Evolutionary conservation across 140 eudicot genomes (phyloP).

Genomic region (Senecio squalidus): DNA sequence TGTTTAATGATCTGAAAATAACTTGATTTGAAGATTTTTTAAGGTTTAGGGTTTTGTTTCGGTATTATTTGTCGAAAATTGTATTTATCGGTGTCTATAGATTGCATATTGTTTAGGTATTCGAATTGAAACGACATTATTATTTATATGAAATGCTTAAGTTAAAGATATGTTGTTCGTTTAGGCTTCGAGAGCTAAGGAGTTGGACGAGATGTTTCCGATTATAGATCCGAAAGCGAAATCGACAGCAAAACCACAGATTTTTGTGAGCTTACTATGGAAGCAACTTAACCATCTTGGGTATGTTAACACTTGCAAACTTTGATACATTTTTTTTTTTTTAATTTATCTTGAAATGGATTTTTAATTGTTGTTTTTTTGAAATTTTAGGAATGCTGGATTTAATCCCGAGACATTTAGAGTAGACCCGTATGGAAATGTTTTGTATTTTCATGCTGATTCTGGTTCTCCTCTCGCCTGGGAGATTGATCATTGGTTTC

Average conservation of each 20-base stretch:
- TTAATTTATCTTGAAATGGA: background rate
- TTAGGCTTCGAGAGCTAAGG: slow-evolving; percentile 58
- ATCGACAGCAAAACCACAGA: slow-evolving; percentile 73
- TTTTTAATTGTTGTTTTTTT: background rate
- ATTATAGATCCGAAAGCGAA: slow-evolving; percentile 60
- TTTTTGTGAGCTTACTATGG: slow-evolving; percentile 71
- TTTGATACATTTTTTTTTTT: background rate
- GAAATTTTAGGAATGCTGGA: slow-evolving; percentile 77
- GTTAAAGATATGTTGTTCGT: too few species aligned
- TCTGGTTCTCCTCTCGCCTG: slow-evolving; percentile 94
- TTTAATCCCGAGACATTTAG: slow-evolving; percentile 91
- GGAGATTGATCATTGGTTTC: slow-evolving; percentile 97
- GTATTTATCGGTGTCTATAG: too few species aligned
- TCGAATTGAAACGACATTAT: too few species aligned
- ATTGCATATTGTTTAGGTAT: too few species aligned
- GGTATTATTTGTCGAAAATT: too few species aligned
- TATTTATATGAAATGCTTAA: too few species aligned
- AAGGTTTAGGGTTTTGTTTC: background rate
- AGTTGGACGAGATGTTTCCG: slow-evolving; percentile 80
- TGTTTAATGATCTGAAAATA: background rate
- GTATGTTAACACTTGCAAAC: slow-evolving; percentile 30
- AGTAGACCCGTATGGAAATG: slow-evolving; percentile 95
- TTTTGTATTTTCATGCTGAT: slow-evolving; percentile 84
- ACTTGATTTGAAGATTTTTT: background rate
- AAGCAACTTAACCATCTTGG: slow-evolving; percentile 96